Percentiles rank a stretch among this genome's conserved stretches.
These are phyloP conservation scores for Calonectria henricotiae DNA, from an alignment of 2,329 filamentous ascomycete species.

Conservation along the genomic window DNA sequence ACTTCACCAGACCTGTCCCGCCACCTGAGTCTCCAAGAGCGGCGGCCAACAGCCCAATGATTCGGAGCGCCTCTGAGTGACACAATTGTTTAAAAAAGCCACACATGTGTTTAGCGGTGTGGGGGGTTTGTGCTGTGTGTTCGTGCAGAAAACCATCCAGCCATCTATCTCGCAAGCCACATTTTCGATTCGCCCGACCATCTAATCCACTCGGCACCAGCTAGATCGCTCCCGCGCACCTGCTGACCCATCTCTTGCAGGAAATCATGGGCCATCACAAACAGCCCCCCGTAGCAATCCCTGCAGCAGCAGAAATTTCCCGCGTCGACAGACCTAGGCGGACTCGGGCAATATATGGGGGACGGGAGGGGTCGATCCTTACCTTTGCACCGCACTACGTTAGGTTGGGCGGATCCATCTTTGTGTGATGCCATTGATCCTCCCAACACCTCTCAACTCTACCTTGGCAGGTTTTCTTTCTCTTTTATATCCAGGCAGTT, in stretches of 20 bases:
- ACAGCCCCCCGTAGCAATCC: not conserved
- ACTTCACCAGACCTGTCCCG: slow-evolving; percentile 31
- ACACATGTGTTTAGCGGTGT: not conserved
- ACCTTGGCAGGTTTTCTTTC: slow-evolving; percentile 42
- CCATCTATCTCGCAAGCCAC: not conserved
- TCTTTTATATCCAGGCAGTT: not conserved
- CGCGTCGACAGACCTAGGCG: slow-evolving; percentile 10
- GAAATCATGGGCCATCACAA: slow-evolving; percentile 18
- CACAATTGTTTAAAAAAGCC: slow-evolving; percentile 3
- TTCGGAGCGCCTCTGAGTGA: slow-evolving; percentile 20
- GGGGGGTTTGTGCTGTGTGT: not conserved
- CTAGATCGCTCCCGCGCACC: slow-evolving; percentile 23
- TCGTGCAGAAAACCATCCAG: slow-evolving; percentile 16
- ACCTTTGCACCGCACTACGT: slow-evolving; percentile 46
- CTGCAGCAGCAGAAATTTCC: slow-evolving; percentile 11
- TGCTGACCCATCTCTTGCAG: slow-evolving; percentile 24
- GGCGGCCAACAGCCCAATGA: slow-evolving; percentile 5
- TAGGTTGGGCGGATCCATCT: slow-evolving; percentile 46
- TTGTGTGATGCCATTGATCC: slow-evolving; percentile 50
- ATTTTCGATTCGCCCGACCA: not conserved
- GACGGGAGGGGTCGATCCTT: slow-evolving; percentile 45
- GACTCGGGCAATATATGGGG: slow-evolving; percentile 38
- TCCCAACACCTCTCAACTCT: slow-evolving; percentile 40
- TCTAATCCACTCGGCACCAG: slow-evolving; percentile 2
- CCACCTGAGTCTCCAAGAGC: slow-evolving; percentile 10